Conservation (phyloP, 2,329 filamentous ascomycete genomes). For the Sporothrix globosa region DNA sequence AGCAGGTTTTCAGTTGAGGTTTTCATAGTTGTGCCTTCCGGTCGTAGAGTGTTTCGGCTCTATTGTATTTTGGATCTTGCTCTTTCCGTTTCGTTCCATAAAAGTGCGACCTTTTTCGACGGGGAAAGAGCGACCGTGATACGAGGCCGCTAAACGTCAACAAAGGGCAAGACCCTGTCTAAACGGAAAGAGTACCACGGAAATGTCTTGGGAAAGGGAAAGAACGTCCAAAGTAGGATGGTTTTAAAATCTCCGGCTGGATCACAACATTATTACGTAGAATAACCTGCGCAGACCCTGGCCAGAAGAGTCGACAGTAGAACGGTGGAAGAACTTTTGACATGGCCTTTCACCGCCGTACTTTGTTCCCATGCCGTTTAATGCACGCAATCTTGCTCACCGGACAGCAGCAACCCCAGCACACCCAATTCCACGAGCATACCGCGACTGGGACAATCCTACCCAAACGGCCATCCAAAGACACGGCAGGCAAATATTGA, state of each 20-base stretch:
- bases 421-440: background rate
- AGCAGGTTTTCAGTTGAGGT: slow-evolving; percentile 24
- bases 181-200: background rate
- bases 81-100: background rate
- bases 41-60: too few species aligned
- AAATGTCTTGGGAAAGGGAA: slow-evolving; percentile 17
- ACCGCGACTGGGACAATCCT: background rate
- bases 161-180: background rate
- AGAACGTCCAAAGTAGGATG: too few species aligned
- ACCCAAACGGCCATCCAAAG: background rate
- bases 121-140: background rate
- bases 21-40: too few species aligned
- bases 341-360: too few species aligned
- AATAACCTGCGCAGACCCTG: background rate
- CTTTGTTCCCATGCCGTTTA: background rate
- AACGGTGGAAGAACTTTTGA: too few species aligned
- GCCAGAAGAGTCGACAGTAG: background rate
- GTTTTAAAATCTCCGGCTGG: background rate
- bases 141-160: background rate
- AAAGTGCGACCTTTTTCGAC: background rate
- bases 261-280: background rate
- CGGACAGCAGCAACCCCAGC: background rate
- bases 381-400: slow-evolving; percentile 25
- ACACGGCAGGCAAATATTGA: background rate
- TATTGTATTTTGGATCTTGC: too few species aligned